phyloP scores from a whole-genome alignment of 805 yeast genomes.

The Spathaspora boniae region DNA sequence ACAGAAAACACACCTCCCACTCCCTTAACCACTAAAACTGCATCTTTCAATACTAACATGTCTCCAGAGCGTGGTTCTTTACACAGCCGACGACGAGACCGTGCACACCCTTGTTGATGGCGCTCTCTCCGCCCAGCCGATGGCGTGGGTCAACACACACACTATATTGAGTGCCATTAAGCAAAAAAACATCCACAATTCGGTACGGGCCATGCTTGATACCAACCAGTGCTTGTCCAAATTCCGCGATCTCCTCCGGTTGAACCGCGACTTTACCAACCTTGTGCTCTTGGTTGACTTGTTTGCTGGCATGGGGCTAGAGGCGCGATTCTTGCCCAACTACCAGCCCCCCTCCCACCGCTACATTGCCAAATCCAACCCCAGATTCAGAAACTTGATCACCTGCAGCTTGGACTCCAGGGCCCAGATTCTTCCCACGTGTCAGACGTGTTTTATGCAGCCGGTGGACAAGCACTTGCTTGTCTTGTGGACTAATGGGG shows the following conservation, averaged over 20 bases:
- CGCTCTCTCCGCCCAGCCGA: no score
- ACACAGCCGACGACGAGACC: no score
- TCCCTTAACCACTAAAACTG: no score
- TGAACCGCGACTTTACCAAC: slow-evolving; percentile 5
- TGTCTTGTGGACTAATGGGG: slow-evolving; percentile 4
- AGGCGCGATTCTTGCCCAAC: slow-evolving; percentile 2
- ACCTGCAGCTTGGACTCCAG: slow-evolving; percentile 1
- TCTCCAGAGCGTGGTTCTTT: no score
- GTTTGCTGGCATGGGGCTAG: slow-evolving; percentile 1
- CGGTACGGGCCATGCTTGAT: neutral
- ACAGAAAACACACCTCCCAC: no score
- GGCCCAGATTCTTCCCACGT: neutral
- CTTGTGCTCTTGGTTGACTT: slow-evolving; percentile 2
- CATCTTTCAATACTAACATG: no score
- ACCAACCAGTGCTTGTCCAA: neutral
- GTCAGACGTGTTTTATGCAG: slow-evolving; percentile 5
- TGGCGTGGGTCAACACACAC: no score
- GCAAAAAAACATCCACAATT: neutral
- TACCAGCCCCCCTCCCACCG: slow-evolving; percentile 1
- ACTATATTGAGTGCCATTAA: slow-evolving; percentile 2
- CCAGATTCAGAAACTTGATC: slow-evolving; percentile 3
- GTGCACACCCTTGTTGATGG: no score
- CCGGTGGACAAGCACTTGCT: slow-evolving; percentile 7
- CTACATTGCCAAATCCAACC: slow-evolving; percentile 3
- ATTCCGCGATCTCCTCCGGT: neutral